Conservation (phyloP, 164 flowering plant genomes). For the Tetrastigma voinierianum region DNA sequence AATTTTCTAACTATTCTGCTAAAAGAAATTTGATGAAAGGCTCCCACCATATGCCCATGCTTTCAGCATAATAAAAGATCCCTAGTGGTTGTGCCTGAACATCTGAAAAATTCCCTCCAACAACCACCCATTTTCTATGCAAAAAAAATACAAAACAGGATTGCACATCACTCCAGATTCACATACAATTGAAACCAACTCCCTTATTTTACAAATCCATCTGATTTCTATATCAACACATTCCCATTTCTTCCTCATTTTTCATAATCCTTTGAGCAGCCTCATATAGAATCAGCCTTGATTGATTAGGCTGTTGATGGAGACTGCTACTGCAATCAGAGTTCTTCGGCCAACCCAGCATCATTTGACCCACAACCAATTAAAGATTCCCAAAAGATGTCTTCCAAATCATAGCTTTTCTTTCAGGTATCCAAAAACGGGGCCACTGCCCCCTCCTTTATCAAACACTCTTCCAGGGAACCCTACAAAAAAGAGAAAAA, state of each 20-base stretch:
- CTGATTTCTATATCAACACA: not conserved
- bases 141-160: not conserved
- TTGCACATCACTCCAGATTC: not conserved
- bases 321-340: slow-evolving; percentile 2
- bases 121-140: not conserved
- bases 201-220: not conserved
- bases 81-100: not conserved
- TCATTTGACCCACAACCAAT: not conserved
- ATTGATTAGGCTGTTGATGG: not conserved
- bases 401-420: not conserved
- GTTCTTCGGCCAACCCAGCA: not conserved
- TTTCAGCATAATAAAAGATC: too few relatives aligned
- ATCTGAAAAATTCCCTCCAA: slow-evolving; percentile 7
- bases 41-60: too few relatives aligned
- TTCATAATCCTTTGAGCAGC: too few relatives aligned
- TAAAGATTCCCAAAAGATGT: not conserved
- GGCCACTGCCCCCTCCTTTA: too few relatives aligned
- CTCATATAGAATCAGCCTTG: too few relatives aligned
- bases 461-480: too few relatives aligned
- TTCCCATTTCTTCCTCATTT: not conserved
- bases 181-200: not conserved
- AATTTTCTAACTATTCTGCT: too few relatives aligned
- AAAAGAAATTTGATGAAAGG: too few relatives aligned
- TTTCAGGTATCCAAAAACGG: too few relatives aligned
- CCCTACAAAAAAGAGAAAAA: too few relatives aligned